phyloP scores from a whole-genome alignment of 306 rosid species.

The Vigna mungo region DNA sequence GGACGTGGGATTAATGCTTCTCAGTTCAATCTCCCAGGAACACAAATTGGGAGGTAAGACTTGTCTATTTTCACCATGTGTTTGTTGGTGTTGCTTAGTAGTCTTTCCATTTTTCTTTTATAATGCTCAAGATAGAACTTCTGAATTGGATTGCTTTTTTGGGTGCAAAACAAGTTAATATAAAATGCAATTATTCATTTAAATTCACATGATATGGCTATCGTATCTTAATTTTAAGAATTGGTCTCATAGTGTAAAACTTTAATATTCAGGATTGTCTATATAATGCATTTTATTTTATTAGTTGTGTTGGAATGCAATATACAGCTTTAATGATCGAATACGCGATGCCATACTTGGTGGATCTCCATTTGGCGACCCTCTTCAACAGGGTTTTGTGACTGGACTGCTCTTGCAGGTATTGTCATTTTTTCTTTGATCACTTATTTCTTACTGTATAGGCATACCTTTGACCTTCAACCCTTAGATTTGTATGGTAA shows the following conservation, averaged over 20 bases:
- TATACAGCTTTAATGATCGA: conserved; percentile 89
- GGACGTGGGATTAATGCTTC: conserved; percentile 95
- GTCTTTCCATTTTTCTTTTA: neutral
- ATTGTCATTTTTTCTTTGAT: conserved; percentile 8
- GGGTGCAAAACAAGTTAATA: conserved; percentile 1
- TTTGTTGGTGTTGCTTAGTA: conserved; percentile 25
- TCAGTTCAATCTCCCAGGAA: conserved; percentile 79
- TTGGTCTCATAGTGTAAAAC: conserved; percentile 11
- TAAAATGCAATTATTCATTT: neutral
- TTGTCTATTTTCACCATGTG: conserved; percentile 35
- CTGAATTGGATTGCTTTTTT: neutral
- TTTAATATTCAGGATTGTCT: conserved; percentile 36
- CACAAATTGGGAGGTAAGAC: conserved; percentile 88
- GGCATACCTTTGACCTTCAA: conserved; percentile 34
- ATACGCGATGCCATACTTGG: conserved; percentile 93
- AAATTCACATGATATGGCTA: conserved; percentile 23
- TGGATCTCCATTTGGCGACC: conserved; percentile 97
- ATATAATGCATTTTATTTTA: conserved; percentile 12
- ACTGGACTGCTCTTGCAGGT: conserved; percentile 90
- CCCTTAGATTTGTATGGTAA: neutral
- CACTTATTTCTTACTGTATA: neutral
- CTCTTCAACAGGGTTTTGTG: conserved; percentile 97
- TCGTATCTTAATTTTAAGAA: conserved; percentile 28
- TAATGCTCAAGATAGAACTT: conserved; percentile 11
- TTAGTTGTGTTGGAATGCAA: conserved; percentile 40